These are phyloP conservation scores for Paecilomyces niveus DNA, from an alignment of 2,329 filamentous ascomycete genomes.

Conservation along the genomic window DNA sequence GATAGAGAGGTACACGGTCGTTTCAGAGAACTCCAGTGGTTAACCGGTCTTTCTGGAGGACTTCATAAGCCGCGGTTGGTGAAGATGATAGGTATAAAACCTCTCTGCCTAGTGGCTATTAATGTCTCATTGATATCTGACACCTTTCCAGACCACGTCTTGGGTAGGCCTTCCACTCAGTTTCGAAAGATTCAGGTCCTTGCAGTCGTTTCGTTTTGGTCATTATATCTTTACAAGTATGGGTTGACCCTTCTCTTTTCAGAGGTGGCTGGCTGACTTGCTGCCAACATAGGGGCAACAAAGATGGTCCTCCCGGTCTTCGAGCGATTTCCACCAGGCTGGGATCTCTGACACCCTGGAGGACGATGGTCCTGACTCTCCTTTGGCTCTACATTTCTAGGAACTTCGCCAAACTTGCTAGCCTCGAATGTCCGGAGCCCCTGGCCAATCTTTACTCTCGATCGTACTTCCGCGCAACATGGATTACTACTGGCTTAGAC, in stretches of 20 bases:
- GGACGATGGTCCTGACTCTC: conserved; percentile 78
- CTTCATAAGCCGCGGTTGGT: background rate
- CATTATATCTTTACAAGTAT: conserved; percentile 70
- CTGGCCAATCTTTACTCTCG: conserved; percentile 89
- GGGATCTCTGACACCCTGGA: conserved; percentile 74
- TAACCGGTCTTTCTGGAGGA: background rate
- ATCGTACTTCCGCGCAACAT: conserved; percentile 91
- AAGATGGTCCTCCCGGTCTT: conserved; percentile 76
- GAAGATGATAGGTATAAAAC: background rate
- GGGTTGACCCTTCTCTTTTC: conserved; percentile 19
- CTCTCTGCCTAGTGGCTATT: background rate
- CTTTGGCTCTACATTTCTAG: conserved; percentile 85
- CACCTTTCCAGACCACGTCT: conserved; percentile 63
- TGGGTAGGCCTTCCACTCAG: conserved; percentile 83
- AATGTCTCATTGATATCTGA: background rate
- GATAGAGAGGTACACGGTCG: background rate
- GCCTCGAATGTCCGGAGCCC: conserved; percentile 86
- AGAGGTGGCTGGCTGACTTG: background rate
- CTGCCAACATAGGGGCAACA: conserved; percentile 58
- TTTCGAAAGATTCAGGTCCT: conserved; percentile 91
- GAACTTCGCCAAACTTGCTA: conserved; percentile 89
- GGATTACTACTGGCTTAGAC: conserved; percentile 89
- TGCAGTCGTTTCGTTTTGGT: conserved; percentile 87
- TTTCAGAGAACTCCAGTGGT: background rate
- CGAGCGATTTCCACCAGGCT: conserved; percentile 65